Conservation (phyloP, 495 filamentous ascomycete species). For the Halenospora varia region DNA sequence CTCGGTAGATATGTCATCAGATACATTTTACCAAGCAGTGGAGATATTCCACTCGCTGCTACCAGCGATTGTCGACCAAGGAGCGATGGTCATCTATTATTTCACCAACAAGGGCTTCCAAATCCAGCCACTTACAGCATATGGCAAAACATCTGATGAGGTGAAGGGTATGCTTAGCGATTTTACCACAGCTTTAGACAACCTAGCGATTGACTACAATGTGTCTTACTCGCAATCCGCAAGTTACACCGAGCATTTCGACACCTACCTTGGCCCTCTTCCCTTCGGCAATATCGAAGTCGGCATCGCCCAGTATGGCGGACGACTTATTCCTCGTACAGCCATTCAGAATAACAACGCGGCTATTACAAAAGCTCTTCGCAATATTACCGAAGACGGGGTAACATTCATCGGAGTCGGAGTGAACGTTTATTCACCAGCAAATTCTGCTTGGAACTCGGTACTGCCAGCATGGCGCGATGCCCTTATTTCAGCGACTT, state of each 20-base stretch:
- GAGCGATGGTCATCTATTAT: background rate
- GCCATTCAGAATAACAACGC: conserved; percentile 32
- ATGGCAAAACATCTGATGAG: background rate
- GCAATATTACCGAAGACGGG: no score
- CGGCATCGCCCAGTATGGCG: no score
- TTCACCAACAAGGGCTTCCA: background rate
- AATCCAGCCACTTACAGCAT: background rate
- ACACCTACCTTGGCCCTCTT: background rate
- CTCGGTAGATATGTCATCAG: conserved; percentile 35
- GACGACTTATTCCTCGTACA: background rate
- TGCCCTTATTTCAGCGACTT: no score
- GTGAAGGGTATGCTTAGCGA: background rate
- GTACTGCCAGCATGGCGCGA: no score
- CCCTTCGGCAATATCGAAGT: background rate
- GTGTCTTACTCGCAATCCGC: background rate
- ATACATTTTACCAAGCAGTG: background rate
- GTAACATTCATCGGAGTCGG: no score
- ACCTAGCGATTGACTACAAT: background rate
- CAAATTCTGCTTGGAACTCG: no score
- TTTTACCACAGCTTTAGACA: background rate
- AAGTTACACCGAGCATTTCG: background rate
- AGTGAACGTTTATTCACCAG: no score
- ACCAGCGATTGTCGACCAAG: background rate
- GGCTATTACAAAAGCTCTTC: conserved; percentile 16
- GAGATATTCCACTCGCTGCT: background rate